Percentiles rank a stretch among this genome's conserved stretches.
Conservation (phyloP, 495 filamentous ascomycete species). For the Glutinoglossum americanum region DNA sequence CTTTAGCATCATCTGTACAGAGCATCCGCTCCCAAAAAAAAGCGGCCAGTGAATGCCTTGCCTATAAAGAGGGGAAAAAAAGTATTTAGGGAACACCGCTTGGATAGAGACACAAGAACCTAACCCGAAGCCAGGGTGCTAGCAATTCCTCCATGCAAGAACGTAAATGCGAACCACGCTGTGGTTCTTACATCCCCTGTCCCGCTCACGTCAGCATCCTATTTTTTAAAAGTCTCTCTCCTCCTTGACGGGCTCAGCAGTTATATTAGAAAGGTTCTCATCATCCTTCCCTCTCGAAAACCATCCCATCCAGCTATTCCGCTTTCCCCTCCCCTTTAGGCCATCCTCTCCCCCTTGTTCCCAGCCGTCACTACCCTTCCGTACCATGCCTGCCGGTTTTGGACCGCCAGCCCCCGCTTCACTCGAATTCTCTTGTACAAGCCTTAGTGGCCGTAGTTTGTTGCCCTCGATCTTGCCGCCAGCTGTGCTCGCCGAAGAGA, state of each 20-base stretch:
- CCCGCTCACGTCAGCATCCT: background rate
- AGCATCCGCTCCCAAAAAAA: too few relatives aligned
- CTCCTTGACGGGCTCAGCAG: background rate
- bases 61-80: background rate
- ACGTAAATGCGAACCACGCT: background rate
- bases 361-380: slow-evolving; percentile 17
- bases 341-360: slow-evolving; percentile 8
- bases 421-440: slow-evolving; percentile 50
- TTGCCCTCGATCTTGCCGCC: slow-evolving; percentile 42
- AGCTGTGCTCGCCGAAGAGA: slow-evolving; percentile 3
- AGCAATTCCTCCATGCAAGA: background rate
- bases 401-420: slow-evolving; percentile 10
- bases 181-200: background rate
- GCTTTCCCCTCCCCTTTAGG: slow-evolving; percentile 27
- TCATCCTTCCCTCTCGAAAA: slow-evolving; percentile 9
- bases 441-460: slow-evolving; percentile 61
- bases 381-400: slow-evolving; percentile 13
- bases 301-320: slow-evolving; percentile 37
- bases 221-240: background rate
- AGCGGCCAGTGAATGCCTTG: too few relatives aligned
- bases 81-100: background rate
- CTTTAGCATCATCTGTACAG: too few relatives aligned
- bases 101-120: background rate
- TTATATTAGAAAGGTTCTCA: background rate
- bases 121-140: background rate